Conservation (phyloP, 495 filamentous ascomycete genomes). For the Daldinia concentrica region DNA sequence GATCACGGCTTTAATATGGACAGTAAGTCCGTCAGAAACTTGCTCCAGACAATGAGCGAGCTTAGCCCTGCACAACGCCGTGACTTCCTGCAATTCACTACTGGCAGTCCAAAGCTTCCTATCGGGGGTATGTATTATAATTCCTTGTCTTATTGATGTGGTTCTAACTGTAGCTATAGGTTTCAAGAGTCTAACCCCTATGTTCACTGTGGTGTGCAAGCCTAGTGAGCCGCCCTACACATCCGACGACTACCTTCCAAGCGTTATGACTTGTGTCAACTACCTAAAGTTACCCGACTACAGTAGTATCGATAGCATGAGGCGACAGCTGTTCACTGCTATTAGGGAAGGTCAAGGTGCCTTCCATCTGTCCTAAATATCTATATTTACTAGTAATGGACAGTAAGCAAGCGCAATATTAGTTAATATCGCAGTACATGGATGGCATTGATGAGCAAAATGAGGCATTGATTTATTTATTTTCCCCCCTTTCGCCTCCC, state of each 20-base stretch:
- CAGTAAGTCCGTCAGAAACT: slow-evolving; percentile 92
- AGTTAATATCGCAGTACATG: slow-evolving; percentile 23
- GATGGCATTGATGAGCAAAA: slow-evolving; percentile 35
- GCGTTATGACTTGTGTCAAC: slow-evolving; percentile 99
- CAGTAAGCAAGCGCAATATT: slow-evolving; percentile 5
- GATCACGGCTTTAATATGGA: slow-evolving; percentile 99
- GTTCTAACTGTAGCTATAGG: slow-evolving; percentile 61
- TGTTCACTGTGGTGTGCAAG: slow-evolving; percentile 99
- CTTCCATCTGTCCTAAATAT: slow-evolving; percentile 89
- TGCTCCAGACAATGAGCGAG: slow-evolving; percentile 96
- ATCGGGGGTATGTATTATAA: slow-evolving; percentile 81
- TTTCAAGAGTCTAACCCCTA: slow-evolving; percentile 95
- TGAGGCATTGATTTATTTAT: slow-evolving; percentile 38
- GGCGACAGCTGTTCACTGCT: slow-evolving; percentile 78
- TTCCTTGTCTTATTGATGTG: neutral
- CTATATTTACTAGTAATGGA: neutral
- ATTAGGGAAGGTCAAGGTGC: slow-evolving; percentile 98
- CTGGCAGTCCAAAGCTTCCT: slow-evolving; percentile 96
- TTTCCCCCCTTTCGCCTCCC: slow-evolving; percentile 14
- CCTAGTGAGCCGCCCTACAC: slow-evolving; percentile 93
- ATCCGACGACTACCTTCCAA: slow-evolving; percentile 96
- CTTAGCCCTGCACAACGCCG: slow-evolving; percentile 76
- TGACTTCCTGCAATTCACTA: slow-evolving; percentile 98
- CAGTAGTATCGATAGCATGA: slow-evolving; percentile 78
- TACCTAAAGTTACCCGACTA: slow-evolving; percentile 99